Percentiles rank a stretch among this genome's conserved stretches.
These are phyloP conservation scores for Fusarium tricinctum DNA, from an alignment of 2,329 filamentous ascomycete genomes.

Conservation along the genomic window DNA sequence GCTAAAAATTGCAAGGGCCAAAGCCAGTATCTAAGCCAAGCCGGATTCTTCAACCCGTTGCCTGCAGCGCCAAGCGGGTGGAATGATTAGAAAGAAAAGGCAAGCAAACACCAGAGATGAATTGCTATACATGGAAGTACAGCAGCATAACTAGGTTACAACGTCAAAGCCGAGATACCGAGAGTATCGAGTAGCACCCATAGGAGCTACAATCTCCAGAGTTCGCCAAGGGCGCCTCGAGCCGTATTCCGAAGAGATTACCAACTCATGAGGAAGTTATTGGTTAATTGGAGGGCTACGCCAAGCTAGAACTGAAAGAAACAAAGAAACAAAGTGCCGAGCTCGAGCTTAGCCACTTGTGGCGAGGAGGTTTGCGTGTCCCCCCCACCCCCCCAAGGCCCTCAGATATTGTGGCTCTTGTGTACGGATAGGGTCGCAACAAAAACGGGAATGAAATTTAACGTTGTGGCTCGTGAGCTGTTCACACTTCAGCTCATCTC, in stretches of 20 bases:
- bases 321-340: slow-evolving; percentile 34
- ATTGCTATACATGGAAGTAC: slow-evolving; percentile 6
- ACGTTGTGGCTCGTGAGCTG: slow-evolving; percentile 41
- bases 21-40: slow-evolving; percentile 15
- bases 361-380: slow-evolving; percentile 51
- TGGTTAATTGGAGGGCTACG: slow-evolving; percentile 15
- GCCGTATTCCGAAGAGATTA: slow-evolving; percentile 37
- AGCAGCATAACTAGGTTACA: slow-evolving; percentile 18
- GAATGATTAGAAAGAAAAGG: slow-evolving; percentile 8
- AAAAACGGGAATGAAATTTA: slow-evolving; percentile 27
- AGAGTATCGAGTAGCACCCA: background rate
- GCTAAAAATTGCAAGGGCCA: slow-evolving; percentile 9
- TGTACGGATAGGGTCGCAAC: slow-evolving; percentile 28
- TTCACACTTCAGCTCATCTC: slow-evolving; percentile 33
- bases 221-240: slow-evolving; percentile 35
- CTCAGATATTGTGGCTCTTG: slow-evolving; percentile 17
- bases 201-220: slow-evolving; percentile 20
- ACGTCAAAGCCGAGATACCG: background rate
- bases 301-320: slow-evolving; percentile 26
- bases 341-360: slow-evolving; percentile 48
- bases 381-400: background rate
- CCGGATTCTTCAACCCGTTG: slow-evolving; percentile 34
- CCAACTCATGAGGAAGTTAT: slow-evolving; percentile 7
- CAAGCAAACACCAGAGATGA: slow-evolving; percentile 9
- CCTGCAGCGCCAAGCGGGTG: slow-evolving; percentile 24